Percentiles rank a stretch among this genome's conserved stretches.
Evolutionary conservation across 2,329 filamentous ascomycete genomes (phyloP).

Genomic region (Ophiognomonia clavigignenti-juglandacearum): DNA sequence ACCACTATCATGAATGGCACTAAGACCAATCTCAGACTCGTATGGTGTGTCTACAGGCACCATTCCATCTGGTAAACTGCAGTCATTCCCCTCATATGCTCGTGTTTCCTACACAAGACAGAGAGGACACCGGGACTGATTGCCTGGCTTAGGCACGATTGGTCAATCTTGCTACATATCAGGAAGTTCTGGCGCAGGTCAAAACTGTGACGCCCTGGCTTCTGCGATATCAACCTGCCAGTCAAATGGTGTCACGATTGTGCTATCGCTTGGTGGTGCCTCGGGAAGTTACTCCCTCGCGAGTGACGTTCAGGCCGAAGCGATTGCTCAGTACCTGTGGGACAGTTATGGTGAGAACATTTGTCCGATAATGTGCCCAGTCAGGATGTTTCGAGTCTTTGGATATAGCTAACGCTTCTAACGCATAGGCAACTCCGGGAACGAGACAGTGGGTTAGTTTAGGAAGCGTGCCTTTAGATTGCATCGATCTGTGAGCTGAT

Average conservation of each 20-base stretch:
- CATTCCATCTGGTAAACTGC: conserved; percentile 31
- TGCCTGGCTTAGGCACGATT: conserved; percentile 24
- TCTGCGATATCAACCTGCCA: conserved; percentile 39
- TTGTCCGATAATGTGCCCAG: not conserved
- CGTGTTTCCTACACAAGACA: not conserved
- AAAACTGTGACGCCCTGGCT: conserved; percentile 33
- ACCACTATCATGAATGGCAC: not conserved
- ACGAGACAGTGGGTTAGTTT: conserved; percentile 18
- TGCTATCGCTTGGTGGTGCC: conserved; percentile 40
- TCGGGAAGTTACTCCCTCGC: conserved; percentile 28
- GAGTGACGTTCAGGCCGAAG: conserved; percentile 31
- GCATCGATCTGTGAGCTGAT: not conserved
- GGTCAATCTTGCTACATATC: conserved; percentile 34
- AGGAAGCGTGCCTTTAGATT: not conserved
- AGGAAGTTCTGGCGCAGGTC: conserved; percentile 25
- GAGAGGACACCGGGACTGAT: not conserved
- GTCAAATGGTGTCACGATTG: conserved; percentile 36
- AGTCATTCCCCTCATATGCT: not conserved
- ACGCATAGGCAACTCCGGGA: conserved; percentile 24
- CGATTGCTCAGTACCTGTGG: conserved; percentile 40
- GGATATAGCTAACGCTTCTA: not conserved
- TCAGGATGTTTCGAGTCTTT: too few relatives aligned
- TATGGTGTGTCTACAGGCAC: conserved; percentile 12
- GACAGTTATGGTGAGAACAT: conserved; percentile 31
- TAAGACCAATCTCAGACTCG: not conserved